Evolutionary conservation across 176 grass and related monocot genomes (phyloP).

Genomic region (Puccinellia tenuiflora): DNA sequence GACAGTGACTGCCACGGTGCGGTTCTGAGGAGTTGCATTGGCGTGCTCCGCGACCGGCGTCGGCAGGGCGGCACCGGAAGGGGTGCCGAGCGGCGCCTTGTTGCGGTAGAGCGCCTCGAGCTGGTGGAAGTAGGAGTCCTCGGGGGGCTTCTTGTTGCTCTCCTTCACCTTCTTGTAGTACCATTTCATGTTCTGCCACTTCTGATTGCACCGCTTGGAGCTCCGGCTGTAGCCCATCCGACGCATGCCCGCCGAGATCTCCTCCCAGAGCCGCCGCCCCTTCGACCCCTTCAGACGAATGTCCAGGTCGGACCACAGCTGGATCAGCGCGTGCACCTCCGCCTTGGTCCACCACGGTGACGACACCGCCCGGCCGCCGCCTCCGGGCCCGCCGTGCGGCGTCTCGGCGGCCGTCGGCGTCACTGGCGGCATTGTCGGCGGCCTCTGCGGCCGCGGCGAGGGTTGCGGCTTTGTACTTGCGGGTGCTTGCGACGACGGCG

Average conservation of each 20-base stretch:
- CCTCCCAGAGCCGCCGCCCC: slow-evolving; percentile 70
- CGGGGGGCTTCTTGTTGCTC: slow-evolving; percentile 75
- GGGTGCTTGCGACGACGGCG: too few relatives aligned
- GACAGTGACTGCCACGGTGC: background rate
- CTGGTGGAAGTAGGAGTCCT: slow-evolving; percentile 89
- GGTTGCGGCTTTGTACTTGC: too few relatives aligned
- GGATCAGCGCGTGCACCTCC: too few relatives aligned
- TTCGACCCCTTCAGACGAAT: slow-evolving; percentile 56
- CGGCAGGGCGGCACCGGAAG: too few relatives aligned
- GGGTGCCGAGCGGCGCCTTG: slow-evolving; percentile 37
- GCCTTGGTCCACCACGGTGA: too few relatives aligned
- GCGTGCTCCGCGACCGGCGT: too few relatives aligned
- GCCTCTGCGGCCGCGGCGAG: too few relatives aligned
- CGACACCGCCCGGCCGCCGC: too few relatives aligned
- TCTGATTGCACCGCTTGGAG: slow-evolving; percentile 80
- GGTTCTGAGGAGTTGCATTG: slow-evolving; percentile 14
- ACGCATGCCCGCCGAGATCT: slow-evolving; percentile 72
- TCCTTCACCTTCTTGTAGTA: slow-evolving; percentile 97
- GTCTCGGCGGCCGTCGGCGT: too few relatives aligned
- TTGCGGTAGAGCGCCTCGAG: slow-evolving; percentile 79
- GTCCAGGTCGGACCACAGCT: slow-evolving; percentile 35
- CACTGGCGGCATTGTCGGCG: too few relatives aligned
- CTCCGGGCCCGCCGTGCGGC: too few relatives aligned
- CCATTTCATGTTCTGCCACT: slow-evolving; percentile 93
- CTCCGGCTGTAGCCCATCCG: slow-evolving; percentile 72